These are phyloP conservation scores for Colletotrichum sp. DNA, from an alignment of 2,329 filamentous ascomycete species.

Conservation along the genomic window DNA sequence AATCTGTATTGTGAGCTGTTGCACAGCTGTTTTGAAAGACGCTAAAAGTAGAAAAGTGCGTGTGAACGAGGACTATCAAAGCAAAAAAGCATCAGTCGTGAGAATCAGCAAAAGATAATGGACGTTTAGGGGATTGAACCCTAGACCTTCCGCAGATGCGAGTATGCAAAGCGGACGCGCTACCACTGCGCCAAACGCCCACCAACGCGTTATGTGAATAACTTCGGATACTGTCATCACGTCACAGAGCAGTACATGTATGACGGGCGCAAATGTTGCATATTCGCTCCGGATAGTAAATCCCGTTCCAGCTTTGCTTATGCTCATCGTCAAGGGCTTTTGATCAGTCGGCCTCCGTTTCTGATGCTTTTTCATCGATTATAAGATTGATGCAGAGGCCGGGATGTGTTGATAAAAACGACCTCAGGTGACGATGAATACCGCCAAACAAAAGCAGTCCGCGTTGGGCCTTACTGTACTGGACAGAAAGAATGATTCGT, in stretches of 20 bases:
- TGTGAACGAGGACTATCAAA: neutral
- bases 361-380: neutral
- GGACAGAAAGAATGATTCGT: neutral
- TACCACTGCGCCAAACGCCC: constrained; percentile 25
- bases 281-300: neutral
- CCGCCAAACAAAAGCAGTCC: neutral
- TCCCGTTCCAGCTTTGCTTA: neutral
- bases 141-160: constrained; percentile 19
- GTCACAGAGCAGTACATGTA: fast-evolving
- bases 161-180: constrained; percentile 25
- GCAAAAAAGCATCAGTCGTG: neutral
- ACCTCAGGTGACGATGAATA: neutral
- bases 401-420: neutral
- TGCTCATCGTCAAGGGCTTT: neutral
- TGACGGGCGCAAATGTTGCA: neutral
- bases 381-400: neutral
- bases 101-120: neutral
- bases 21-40: neutral
- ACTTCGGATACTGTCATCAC: neutral
- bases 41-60: neutral
- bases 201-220: neutral
- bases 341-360: neutral
- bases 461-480: neutral
- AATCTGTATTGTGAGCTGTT: neutral
- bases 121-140: constrained; percentile 26